phyloP scores from a whole-genome alignment of 2,329 filamentous ascomycete genomes.

The Aspergillus ochraceoroseus region DNA sequence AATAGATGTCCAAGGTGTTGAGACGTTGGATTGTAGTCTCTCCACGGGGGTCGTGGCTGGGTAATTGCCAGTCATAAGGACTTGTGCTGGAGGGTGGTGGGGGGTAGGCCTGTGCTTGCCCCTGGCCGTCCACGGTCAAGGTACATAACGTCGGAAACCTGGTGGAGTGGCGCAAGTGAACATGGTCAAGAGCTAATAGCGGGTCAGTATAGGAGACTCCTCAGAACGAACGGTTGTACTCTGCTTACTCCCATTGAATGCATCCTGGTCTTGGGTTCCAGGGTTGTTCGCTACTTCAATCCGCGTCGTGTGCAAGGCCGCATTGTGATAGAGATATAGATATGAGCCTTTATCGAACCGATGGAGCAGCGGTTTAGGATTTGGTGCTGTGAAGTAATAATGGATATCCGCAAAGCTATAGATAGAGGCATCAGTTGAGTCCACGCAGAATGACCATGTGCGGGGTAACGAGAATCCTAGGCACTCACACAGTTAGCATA shows the following conservation, averaged over 20 bases:
- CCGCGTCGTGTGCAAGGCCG: slow-evolving; percentile 49
- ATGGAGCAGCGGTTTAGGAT: slow-evolving; percentile 53
- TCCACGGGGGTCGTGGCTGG: slow-evolving; percentile 49
- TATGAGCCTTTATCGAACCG: slow-evolving; percentile 63
- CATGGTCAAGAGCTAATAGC: slow-evolving; percentile 47
- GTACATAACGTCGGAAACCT: slow-evolving; percentile 58
- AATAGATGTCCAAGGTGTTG: slow-evolving; percentile 59
- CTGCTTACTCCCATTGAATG: slow-evolving; percentile 55
- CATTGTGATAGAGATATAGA: slow-evolving; percentile 59
- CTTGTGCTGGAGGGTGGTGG: slow-evolving; percentile 25
- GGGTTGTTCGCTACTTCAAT: slow-evolving; percentile 62
- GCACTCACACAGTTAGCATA: slow-evolving; percentile 45
- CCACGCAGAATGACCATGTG: too few relatives aligned
- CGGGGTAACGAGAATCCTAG: slow-evolving; percentile 22
- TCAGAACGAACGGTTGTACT: background rate
- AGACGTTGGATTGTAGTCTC: slow-evolving; percentile 51
- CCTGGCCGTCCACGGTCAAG: slow-evolving; percentile 49
- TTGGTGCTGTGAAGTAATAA: slow-evolving; percentile 58
- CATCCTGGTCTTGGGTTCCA: slow-evolving; percentile 60
- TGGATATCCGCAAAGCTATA: slow-evolving; percentile 60
- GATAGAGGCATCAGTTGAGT: too few relatives aligned
- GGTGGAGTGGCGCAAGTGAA: slow-evolving; percentile 53
- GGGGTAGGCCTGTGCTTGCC: slow-evolving; percentile 25
- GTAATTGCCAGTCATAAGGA: slow-evolving; percentile 54
- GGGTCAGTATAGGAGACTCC: slow-evolving; percentile 13